phyloP scores from a whole-genome alignment of 1,284 basidiomycete genomes.

The Tilletiaria anomala region DNA sequence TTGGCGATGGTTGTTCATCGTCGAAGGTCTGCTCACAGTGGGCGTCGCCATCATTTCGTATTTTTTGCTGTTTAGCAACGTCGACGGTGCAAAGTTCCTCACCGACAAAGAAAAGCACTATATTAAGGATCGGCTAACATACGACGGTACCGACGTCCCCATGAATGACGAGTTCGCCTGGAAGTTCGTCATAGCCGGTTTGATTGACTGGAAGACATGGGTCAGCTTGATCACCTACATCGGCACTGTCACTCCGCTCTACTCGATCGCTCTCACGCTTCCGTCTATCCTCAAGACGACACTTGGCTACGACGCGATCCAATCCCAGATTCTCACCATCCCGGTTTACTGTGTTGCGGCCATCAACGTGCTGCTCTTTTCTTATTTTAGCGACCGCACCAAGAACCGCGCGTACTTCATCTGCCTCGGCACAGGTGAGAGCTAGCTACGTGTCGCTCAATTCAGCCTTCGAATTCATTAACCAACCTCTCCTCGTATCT shows the following conservation, averaged over 20 bases:
- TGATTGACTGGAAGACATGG: constrained; percentile 24
- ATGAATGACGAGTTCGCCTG: constrained; percentile 25
- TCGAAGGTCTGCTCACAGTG: constrained; percentile 45
- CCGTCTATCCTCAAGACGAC: constrained; percentile 23
- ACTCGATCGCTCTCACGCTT: constrained; percentile 23
- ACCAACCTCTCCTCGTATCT: no score
- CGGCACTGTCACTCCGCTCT: constrained; percentile 21
- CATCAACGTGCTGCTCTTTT: constrained; percentile 29
- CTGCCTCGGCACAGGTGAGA: constrained; percentile 15
- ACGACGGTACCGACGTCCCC: constrained; percentile 21
- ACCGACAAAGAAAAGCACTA: constrained; percentile 19
- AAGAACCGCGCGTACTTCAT: constrained; percentile 16
- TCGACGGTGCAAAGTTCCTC: constrained; percentile 19
- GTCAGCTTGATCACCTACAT: constrained; percentile 20
- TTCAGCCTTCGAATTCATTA: no score
- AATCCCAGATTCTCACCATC: constrained; percentile 40
- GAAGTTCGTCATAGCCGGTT: constrained; percentile 19
- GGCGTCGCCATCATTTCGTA: constrained; percentile 39
- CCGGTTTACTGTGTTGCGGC: constrained; percentile 42
- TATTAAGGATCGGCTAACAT: constrained; percentile 15
- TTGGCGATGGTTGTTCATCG: constrained; percentile 40
- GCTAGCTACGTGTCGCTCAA: no score
- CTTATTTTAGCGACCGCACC: constrained; percentile 15
- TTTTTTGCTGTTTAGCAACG: constrained; percentile 16
- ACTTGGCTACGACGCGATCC: constrained; percentile 20